Evolutionary conservation across 495 filamentous ascomycete genomes (phyloP).

Genomic region (Collariella sp.): DNA sequence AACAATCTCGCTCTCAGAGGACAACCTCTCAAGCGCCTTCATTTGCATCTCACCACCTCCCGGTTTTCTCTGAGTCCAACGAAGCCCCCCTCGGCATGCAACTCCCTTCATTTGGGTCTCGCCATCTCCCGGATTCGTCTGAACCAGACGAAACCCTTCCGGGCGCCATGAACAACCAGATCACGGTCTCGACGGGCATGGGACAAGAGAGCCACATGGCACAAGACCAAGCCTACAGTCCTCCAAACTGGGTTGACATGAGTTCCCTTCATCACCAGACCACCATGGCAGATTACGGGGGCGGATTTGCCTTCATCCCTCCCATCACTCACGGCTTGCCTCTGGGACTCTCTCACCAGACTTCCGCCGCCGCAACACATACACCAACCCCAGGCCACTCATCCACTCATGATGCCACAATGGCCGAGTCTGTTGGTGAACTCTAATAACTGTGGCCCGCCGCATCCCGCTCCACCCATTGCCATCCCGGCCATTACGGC

Average conservation of each 20-base stretch:
- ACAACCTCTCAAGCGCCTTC: slow-evolving; percentile 15
- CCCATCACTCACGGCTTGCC: slow-evolving; percentile 39
- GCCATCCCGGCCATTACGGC: slow-evolving; percentile 48
- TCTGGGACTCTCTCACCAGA: slow-evolving; percentile 36
- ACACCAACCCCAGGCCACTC: slow-evolving; percentile 30
- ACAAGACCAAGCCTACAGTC: slow-evolving; percentile 33
- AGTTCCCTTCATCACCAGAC: slow-evolving; percentile 37
- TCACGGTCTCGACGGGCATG: slow-evolving; percentile 39
- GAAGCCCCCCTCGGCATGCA: slow-evolving; percentile 25
- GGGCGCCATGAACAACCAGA: slow-evolving; percentile 43
- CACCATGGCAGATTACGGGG: slow-evolving; percentile 40
- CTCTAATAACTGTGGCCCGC: slow-evolving; percentile 33
- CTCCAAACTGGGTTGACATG: slow-evolving; percentile 42
- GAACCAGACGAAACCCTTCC: slow-evolving; percentile 23
- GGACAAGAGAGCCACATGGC: slow-evolving; percentile 42
- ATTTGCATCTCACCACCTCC: slow-evolving; percentile 23
- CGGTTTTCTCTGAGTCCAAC: slow-evolving; percentile 23
- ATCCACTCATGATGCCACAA: slow-evolving; percentile 53
- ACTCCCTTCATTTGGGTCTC: no score
- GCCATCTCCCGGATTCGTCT: slow-evolving; percentile 24
- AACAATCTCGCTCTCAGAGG: slow-evolving; percentile 13
- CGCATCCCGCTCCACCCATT: slow-evolving; percentile 45
- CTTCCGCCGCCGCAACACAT: slow-evolving; percentile 32
- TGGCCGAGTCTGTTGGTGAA: slow-evolving; percentile 67
- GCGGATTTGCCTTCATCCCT: slow-evolving; percentile 33